Base-by-base conservation (phyloP, 2,329 filamentous ascomycete species). In the Trichoderma guizhouense region DNA sequence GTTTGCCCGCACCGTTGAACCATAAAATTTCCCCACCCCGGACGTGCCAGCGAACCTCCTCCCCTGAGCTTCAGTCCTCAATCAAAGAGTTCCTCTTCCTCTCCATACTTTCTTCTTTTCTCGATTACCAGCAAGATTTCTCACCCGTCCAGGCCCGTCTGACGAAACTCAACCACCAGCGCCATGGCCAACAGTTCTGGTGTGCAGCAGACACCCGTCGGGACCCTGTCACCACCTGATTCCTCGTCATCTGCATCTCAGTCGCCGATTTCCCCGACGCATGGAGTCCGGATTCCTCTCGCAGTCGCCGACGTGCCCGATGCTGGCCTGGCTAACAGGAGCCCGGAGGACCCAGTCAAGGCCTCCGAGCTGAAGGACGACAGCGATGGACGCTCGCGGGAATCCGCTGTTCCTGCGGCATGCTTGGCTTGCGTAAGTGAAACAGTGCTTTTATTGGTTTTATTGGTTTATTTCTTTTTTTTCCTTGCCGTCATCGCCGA, bases 361-460 rank as follows among this genome's bases (percentile, higher is more conserved):
- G 34, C 57, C 18, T 55, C 36, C 57, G 64, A 63, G 7, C 51
- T 68, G n/a, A 68, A 68, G 47, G 58, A 72, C 32, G 74, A 75
- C 51, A 28, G 73, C 61, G 71, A 71, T 55, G 55, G 43, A 15
- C 71, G 60, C n/a, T 34, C 76, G 77, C 74, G 74, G 66, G 76
- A 82, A 65, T 76, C 80, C 73, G 79, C 82, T 34, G 80, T 86
- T 70, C 83, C 86, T 62, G 86, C 87, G 34, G 87, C 87, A 28
- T 89, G 87, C 77, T 80, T 89, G 60, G 84, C 84, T 71, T 89
- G 87, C 79, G 87, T 89, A 82, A 81, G 86, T 82, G 36, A 36
- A 36, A 30, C 47, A 21, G 8, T 14, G 36, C 12, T 43, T 12
- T 34, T 67, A 8, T 24, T 39, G 15, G 7, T 32, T 53, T 71